Evolutionary conservation across 441 rosid genomes (phyloP).

Genomic region (Croton setiger): DNA sequence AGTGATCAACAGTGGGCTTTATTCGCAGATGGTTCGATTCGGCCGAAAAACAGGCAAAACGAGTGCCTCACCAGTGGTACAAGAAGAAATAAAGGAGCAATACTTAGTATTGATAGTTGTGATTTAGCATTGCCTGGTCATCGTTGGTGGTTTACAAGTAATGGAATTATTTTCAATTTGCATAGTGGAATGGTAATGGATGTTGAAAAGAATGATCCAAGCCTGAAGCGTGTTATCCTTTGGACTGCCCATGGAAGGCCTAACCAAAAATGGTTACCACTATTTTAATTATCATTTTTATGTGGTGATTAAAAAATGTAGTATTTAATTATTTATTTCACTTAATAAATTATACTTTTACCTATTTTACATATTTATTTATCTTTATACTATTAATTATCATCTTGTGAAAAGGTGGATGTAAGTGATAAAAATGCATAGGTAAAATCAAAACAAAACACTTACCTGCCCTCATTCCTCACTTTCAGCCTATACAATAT

Average conservation of each 20-base stretch:
- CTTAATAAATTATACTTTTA: no score
- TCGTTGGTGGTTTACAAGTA: background rate
- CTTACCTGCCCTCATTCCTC: no score
- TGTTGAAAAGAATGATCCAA: background rate
- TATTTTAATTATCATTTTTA: background rate
- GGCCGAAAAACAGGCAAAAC: background rate
- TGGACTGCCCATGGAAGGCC: background rate
- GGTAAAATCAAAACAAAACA: no score
- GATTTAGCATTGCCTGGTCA: background rate
- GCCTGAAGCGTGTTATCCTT: background rate
- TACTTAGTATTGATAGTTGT: background rate
- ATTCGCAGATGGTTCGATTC: background rate
- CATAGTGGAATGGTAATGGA: background rate
- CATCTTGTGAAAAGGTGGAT: no score
- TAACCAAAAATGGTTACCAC: constrained; percentile 7
- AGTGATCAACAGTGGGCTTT: constrained; percentile 1
- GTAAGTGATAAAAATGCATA: no score
- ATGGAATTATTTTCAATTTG: constrained; percentile 7
- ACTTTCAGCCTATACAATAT: no score
- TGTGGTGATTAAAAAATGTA: no score
- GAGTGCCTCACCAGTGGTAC: background rate
- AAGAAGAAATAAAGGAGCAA: background rate
- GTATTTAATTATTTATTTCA: no score
- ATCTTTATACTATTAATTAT: no score
- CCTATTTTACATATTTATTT: no score